These are phyloP conservation scores for Schoenoplectus tabernaemontani DNA, from an alignment of 202 grass and related monocot genomes.

Conservation along the genomic window DNA sequence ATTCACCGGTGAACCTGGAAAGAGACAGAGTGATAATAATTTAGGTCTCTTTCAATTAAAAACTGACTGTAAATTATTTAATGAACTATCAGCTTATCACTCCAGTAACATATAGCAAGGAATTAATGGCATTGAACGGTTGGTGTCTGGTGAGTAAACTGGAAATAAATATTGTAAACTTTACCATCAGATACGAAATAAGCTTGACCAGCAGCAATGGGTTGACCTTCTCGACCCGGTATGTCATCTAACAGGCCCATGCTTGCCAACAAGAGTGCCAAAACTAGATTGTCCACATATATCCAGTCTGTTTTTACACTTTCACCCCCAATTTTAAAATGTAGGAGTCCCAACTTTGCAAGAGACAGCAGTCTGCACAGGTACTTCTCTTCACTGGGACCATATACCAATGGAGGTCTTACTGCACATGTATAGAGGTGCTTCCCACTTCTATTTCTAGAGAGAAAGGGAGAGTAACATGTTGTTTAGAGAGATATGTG, in stretches of 20 bases:
- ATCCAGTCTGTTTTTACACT: slow-evolving; percentile 44
- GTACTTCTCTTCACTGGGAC: slow-evolving; percentile 27
- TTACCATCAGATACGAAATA: slow-evolving; percentile 50
- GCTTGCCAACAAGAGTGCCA: slow-evolving; percentile 37
- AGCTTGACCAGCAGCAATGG: slow-evolving; percentile 33
- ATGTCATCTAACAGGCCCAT: slow-evolving; percentile 47
- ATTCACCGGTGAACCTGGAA: slow-evolving; percentile 35
- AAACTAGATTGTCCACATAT: slow-evolving; percentile 41
- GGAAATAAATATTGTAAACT: not conserved
- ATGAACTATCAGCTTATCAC: not conserved
- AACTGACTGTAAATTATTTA: not conserved
- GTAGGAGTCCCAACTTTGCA: slow-evolving; percentile 29
- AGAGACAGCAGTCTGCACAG: slow-evolving; percentile 32
- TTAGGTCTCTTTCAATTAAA: not conserved
- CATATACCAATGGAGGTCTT: slow-evolving; percentile 35
- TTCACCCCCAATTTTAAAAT: slow-evolving; percentile 23
- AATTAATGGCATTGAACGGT: not conserved
- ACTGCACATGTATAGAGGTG: slow-evolving; percentile 41
- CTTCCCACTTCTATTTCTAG: slow-evolving; percentile 10
- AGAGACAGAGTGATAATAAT: not conserved
- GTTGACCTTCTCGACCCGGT: slow-evolving; percentile 28
- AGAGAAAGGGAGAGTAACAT: not conserved
- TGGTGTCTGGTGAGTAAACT: not conserved
- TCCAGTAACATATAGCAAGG: not conserved
- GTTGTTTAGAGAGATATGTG: not conserved